Evolutionary conservation across 148 eudicot genomes (phyloP).

Genomic region (Arbutus unedo): DNA sequence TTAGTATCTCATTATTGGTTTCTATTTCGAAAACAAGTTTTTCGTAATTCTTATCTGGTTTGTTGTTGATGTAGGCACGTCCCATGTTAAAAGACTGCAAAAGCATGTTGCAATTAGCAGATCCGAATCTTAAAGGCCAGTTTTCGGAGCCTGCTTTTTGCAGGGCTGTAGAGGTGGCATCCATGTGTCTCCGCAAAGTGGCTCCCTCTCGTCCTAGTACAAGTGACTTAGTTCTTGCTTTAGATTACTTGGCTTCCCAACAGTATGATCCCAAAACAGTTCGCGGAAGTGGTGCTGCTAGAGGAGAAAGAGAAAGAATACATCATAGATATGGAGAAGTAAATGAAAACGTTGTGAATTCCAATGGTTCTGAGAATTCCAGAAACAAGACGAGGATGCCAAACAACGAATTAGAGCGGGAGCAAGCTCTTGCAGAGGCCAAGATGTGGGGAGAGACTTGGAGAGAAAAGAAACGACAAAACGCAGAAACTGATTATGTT

Average conservation of each 20-base stretch:
- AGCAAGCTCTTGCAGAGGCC: slow-evolving; percentile 72
- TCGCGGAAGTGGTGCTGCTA: not conserved
- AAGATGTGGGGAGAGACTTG: slow-evolving; percentile 75
- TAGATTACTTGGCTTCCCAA: slow-evolving; percentile 44
- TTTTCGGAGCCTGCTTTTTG: slow-evolving; percentile 33
- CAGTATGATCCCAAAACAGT: slow-evolving; percentile 11
- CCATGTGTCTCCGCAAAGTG: slow-evolving; percentile 58
- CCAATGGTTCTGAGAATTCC: not conserved
- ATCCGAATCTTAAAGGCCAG: slow-evolving; percentile 52
- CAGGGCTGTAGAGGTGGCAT: slow-evolving; percentile 50
- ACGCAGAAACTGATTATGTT: slow-evolving; percentile 23
- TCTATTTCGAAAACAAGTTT: not conserved
- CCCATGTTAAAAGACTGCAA: slow-evolving; percentile 42
- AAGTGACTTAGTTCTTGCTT: slow-evolving; percentile 49
- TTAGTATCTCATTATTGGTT: not conserved
- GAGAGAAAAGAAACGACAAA: slow-evolving; percentile 47
- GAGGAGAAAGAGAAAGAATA: slow-evolving; percentile 12
- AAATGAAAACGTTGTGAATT: not conserved
- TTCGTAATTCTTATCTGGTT: not conserved
- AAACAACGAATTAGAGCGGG: slow-evolving; percentile 38
- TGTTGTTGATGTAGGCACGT: slow-evolving; percentile 40
- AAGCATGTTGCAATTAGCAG: slow-evolving; percentile 43
- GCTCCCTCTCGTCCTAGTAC: slow-evolving; percentile 50
- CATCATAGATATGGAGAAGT: slow-evolving; percentile 7
- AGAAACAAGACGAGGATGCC: not conserved